Base-by-base conservation (phyloP, 2,329 filamentous ascomycete genomes). In the Fusarium heterosporum region DNA sequence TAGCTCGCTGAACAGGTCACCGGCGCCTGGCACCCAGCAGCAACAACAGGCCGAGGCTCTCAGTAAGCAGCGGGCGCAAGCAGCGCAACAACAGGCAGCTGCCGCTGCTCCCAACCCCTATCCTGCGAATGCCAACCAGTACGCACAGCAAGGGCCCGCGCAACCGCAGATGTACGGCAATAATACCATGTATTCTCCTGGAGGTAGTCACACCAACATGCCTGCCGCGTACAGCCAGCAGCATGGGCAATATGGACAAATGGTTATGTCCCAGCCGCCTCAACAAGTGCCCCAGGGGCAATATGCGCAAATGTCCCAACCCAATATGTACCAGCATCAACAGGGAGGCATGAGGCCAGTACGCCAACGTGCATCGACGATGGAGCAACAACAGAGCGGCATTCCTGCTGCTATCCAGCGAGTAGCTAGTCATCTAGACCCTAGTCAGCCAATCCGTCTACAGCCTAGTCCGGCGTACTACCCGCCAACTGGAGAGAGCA, bases 401-500 rank as follows among this genome's bases (percentile, higher is more conserved):
- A 97, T 99, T 60, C 96, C 96, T 7, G 90, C 92, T 14, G 90
- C 94, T 4, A 93, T 99, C 59, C 96, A 99, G 79, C 87, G 96
- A 71, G 96, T 99, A 22, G 96, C 96, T 40, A 97, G 93, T 76
- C 95, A 98, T 78, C 86, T 99, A 42, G 96, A 99, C 75, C 96
- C 96, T 3, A 98, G 89, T 72, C 92, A 94, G 61, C 96, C 96
- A 0, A 98, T 99, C 73, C 88, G 96, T 48, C 80, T 98, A 56
- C 96, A 99, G 76, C 96, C 96, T 4, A 97, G 93, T 72, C 96
- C 96, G 7, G 96, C 96, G 3, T 99, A 99, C 79, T 99, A 98
- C 73, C 96, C 96, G 12, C 96, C 96, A 19, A 92, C 95, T 3
- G 89, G 91, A 8, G 95, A 98, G 68, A 92, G 93, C 11, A 89